phyloP scores from a whole-genome alignment of 176 grass and related monocot species.

The Zizania latifolia region DNA sequence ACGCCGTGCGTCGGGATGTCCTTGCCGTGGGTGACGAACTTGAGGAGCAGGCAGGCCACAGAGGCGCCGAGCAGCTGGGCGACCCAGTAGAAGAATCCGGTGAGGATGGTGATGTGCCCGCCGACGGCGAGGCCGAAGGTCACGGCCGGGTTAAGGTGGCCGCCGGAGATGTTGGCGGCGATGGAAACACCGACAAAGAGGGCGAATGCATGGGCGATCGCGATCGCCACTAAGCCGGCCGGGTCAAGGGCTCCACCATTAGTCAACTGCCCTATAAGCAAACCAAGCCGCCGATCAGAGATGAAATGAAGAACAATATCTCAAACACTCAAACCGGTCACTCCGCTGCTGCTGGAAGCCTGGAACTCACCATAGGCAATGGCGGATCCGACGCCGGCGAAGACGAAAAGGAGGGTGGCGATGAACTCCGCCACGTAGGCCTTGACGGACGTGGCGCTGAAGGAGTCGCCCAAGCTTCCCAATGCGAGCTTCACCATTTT shows the following conservation, averaged over 20 bases:
- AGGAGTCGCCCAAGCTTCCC: slow-evolving; percentile 70
- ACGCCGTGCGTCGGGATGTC: slow-evolving; percentile 71
- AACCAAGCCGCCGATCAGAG: too few relatives aligned
- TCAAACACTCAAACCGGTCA: too few relatives aligned
- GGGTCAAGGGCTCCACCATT: slow-evolving; percentile 58
- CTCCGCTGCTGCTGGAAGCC: too few relatives aligned
- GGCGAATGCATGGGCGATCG: slow-evolving; percentile 66
- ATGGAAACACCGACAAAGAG: slow-evolving; percentile 80
- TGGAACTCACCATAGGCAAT: slow-evolving; percentile 63
- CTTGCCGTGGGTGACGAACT: slow-evolving; percentile 76
- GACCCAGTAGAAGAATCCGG: slow-evolving; percentile 76
- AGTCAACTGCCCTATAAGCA: slow-evolving; percentile 65
- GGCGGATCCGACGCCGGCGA: slow-evolving; percentile 85
- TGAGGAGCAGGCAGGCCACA: slow-evolving; percentile 71
- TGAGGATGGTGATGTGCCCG: slow-evolving; percentile 90
- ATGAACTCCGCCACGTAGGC: slow-evolving; percentile 87
- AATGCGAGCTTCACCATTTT: slow-evolving; percentile 79
- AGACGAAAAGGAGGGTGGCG: slow-evolving; percentile 79
- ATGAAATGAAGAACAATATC: not conserved
- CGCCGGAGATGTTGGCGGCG: slow-evolving; percentile 86
- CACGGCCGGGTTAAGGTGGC: slow-evolving; percentile 89
- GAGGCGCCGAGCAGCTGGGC: slow-evolving; percentile 73
- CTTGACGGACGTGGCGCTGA: slow-evolving; percentile 55
- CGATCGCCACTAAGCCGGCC: slow-evolving; percentile 68
- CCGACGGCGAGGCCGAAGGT: slow-evolving; percentile 80